A percentile compares a stretch with the other conserved stretches of the same genome.
These are phyloP conservation scores for Rutstroemia sp. DNA, from an alignment of 2,329 filamentous ascomycete genomes.

Conservation along the genomic window DNA sequence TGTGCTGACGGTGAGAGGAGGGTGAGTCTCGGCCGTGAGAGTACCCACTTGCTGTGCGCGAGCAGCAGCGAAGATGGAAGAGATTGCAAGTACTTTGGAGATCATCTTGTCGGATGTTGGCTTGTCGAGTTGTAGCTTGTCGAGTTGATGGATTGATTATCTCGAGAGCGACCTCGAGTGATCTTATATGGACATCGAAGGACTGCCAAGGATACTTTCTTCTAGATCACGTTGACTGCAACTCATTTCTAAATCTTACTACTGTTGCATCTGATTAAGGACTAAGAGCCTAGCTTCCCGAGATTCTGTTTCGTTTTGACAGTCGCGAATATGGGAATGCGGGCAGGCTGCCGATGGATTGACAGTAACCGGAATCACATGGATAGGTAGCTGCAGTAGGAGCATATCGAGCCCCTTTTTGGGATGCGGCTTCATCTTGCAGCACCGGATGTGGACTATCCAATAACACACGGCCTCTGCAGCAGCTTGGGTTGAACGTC, in stretches of 20 bases:
- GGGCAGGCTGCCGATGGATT: constrained; percentile 23
- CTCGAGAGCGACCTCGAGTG: constrained; percentile 3
- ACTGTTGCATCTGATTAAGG: not conserved
- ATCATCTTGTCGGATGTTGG: constrained; percentile 22
- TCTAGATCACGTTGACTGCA: no score
- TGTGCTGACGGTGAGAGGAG: constrained; percentile 43
- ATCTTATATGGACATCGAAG: constrained; percentile 19
- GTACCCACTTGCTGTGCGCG: constrained; percentile 43
- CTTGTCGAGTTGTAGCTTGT: not conserved
- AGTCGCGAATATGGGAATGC: constrained; percentile 19
- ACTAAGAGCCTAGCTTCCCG: not conserved
- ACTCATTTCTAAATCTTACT: not conserved
- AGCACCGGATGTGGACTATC: not conserved
- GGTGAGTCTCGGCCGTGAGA: constrained; percentile 41
- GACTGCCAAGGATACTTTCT: not conserved
- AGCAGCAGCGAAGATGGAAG: constrained; percentile 37
- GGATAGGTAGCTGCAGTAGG: constrained; percentile 1
- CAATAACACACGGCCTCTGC: not conserved
- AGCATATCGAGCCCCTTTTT: not conserved
- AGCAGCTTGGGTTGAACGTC: not conserved
- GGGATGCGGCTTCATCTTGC: not conserved
- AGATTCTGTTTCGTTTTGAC: not conserved
- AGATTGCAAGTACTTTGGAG: constrained; percentile 32
- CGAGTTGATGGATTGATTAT: not conserved
- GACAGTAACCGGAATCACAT: constrained; percentile 15